Conservation (phyloP, 495 filamentous ascomycete species). For the Penicillium soppii region DNA sequence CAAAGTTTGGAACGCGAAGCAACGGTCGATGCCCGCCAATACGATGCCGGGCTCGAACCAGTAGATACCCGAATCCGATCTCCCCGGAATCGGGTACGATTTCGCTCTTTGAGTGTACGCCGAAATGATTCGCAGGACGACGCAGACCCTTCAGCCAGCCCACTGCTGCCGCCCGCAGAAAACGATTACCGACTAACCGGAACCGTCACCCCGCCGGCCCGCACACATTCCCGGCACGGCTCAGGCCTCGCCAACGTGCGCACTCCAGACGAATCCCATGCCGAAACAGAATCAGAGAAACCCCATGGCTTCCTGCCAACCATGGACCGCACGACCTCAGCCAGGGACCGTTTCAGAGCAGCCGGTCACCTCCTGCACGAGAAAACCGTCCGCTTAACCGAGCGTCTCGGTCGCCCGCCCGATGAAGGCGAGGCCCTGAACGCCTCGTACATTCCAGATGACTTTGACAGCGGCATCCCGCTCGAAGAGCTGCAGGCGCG, state of each 20-base stretch:
- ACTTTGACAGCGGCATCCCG: constrained; percentile 28
- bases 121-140: neutral
- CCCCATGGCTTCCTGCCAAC: constrained; percentile 6
- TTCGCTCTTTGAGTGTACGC: constrained; percentile 20
- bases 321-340: constrained; percentile 17
- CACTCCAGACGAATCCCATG: constrained; percentile 3
- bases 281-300: constrained; percentile 18
- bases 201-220: constrained; percentile 30
- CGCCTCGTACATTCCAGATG: constrained; percentile 34
- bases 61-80: constrained; percentile 12
- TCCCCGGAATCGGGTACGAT: constrained; percentile 22
- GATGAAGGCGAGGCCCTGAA: constrained; percentile 41
- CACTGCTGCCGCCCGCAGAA: constrained; percentile 20
- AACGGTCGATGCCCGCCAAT: constrained; percentile 18
- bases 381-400: constrained; percentile 32
- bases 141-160: constrained; percentile 11
- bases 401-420: constrained; percentile 39
- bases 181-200: constrained; percentile 18
- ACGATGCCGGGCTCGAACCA: constrained; percentile 10
- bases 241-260: constrained; percentile 10
- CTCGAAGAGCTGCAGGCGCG: constrained; percentile 22
- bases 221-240: constrained; percentile 19
- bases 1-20: constrained; percentile 18
- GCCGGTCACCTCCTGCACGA: constrained; percentile 38
- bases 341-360: constrained; percentile 29